Evolutionary conservation across 2,329 filamentous ascomycete species (phyloP).

Genomic region (Metarhizium humberi): DNA sequence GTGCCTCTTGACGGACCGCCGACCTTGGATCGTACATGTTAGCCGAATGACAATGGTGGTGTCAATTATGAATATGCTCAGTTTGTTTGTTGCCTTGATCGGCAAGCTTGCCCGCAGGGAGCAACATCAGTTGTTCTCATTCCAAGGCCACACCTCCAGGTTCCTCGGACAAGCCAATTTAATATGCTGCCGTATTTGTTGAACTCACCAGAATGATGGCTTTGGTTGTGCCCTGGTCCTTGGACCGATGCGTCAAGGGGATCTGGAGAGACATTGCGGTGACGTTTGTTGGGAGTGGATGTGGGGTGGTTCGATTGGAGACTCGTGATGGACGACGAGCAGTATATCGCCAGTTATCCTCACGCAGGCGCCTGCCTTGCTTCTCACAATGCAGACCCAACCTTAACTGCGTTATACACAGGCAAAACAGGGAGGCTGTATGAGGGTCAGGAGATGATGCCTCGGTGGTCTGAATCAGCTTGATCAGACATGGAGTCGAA

Average conservation of each 20-base stretch:
- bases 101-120: too few relatives aligned
- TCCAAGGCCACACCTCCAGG: too few relatives aligned
- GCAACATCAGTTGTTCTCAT: too few relatives aligned
- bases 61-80: background rate
- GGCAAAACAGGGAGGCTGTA: too few relatives aligned
- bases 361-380: too few relatives aligned
- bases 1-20: slow-evolving; percentile 93
- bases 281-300: slow-evolving; percentile 3
- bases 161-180: background rate
- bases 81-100: too few relatives aligned
- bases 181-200: background rate
- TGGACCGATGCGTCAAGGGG: slow-evolving; percentile 37
- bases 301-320: slow-evolving; percentile 2
- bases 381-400: too few relatives aligned
- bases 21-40: slow-evolving; percentile 49
- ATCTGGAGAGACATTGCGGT: slow-evolving; percentile 47
- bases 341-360: too few relatives aligned
- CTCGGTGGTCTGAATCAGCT: too few relatives aligned
- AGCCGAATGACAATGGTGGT: slow-evolving; percentile 13
- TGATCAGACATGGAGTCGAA: too few relatives aligned
- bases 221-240: slow-evolving; percentile 63
- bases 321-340: background rate
- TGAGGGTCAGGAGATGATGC: too few relatives aligned
- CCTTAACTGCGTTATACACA: too few relatives aligned
- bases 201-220: slow-evolving; percentile 76